These are phyloP conservation scores for Fusarium nelsonii DNA, from an alignment of 2,329 filamentous ascomycete species.

Conservation along the genomic window DNA sequence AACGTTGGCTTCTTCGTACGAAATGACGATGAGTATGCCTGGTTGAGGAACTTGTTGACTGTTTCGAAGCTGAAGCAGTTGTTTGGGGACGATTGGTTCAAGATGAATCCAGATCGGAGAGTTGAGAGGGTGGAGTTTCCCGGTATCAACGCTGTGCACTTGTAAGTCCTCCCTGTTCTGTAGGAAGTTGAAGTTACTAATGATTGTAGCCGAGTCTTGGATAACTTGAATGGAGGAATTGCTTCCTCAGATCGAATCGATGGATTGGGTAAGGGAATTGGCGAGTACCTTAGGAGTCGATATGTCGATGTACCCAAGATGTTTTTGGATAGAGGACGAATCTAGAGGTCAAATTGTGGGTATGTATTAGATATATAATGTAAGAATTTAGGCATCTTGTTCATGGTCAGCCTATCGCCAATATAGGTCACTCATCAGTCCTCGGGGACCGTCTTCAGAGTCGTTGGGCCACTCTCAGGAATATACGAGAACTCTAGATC, in stretches of 20 bases:
- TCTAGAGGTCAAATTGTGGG: slow-evolving; percentile 13
- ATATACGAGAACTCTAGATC: no score
- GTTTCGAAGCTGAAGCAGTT: slow-evolving; percentile 54
- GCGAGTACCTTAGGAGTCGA: slow-evolving; percentile 60
- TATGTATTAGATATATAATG: not conserved
- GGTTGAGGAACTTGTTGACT: slow-evolving; percentile 59
- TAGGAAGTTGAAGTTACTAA: slow-evolving; percentile 13
- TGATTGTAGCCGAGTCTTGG: slow-evolving; percentile 52
- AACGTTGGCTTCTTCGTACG: slow-evolving; percentile 62
- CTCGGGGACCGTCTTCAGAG: no score
- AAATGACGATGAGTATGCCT: slow-evolving; percentile 59
- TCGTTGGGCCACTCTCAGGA: no score
- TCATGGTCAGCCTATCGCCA: no score
- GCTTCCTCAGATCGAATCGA: slow-evolving; percentile 59
- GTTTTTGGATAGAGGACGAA: slow-evolving; percentile 57
- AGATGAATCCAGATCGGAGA: slow-evolving; percentile 47
- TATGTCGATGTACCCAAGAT: slow-evolving; percentile 59
- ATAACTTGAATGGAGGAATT: slow-evolving; percentile 60
- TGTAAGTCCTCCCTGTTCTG: slow-evolving; percentile 23
- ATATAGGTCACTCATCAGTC: no score
- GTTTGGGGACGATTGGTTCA: slow-evolving; percentile 55
- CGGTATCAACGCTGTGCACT: slow-evolving; percentile 49
- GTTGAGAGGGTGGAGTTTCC: slow-evolving; percentile 62
- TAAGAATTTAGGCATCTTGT: no score
- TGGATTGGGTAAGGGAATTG: slow-evolving; percentile 60